Base-by-base conservation (phyloP, 108 stramenopile genomes). In the Pelagomonas calceolata region DNA sequence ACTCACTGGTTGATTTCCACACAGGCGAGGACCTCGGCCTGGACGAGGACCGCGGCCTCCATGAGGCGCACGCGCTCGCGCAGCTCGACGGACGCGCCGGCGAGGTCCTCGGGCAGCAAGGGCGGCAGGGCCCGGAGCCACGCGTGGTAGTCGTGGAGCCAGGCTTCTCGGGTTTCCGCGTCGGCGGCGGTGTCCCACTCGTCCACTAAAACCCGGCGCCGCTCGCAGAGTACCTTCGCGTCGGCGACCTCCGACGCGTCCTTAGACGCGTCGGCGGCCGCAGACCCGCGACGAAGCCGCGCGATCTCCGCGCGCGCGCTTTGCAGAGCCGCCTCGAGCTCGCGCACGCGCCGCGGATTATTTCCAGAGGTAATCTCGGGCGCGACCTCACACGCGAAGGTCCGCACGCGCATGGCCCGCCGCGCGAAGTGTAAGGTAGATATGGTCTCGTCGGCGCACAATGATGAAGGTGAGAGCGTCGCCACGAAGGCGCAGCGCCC, bases 401-500 rank as follows among this genome's bases (percentile, higher is more conserved):
- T 1, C 7, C 26, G 21, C 21, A 60, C 21, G 7, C 29, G 3
- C 51, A 26, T 68, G 73, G 51, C 46, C 5, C 84, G 80, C 26
- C 76, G 75, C 18, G 84, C 82, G 36, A 83, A 85, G n/a, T 82
- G 80, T 0, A 81, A 64, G 4, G 82, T 84, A 32, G 37, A 76
- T 17, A 85, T 31, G 15, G 82, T 84, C 72, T 85, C 84, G 29
- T 84, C 67, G n/a, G 63, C 32, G 64, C 39, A 36, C 29, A n/a
- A 36, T 30, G 36, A 17, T 12, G 69, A 32, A 21, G 85, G 82
- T 34, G 80, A 70, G 30, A 86, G 51, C 36, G 80, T 81, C 34
- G 78, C 70, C 39, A 86, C 46, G 4, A 86, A 67, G 26, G 44
- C 70, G 29, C 80, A 70, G 71, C 83, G 83, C 26, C 84, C 84